Percentiles rank a stretch among this genome's conserved stretches.
phyloP scores from a whole-genome alignment of 2,329 filamentous ascomycete species.

The Falciphora oryzae region DNA sequence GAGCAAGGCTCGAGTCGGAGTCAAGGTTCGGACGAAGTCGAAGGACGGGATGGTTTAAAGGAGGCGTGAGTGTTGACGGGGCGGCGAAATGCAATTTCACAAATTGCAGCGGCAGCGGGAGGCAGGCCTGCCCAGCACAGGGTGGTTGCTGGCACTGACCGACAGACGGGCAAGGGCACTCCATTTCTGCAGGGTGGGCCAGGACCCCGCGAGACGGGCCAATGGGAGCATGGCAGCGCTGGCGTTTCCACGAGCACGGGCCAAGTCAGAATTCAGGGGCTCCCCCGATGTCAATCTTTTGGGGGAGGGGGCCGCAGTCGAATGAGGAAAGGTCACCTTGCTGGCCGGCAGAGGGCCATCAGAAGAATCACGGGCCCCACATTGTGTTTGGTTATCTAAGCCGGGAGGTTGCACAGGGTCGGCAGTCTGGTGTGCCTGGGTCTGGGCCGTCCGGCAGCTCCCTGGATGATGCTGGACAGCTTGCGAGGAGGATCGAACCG shows the following conservation, averaged over 20 bases:
- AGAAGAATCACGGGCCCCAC: neutral
- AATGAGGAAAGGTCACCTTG: neutral
- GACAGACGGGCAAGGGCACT: slow-evolving; percentile 1
- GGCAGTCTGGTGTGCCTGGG: neutral
- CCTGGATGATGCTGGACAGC: neutral
- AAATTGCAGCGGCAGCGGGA: slow-evolving; percentile 28
- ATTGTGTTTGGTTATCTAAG: neutral
- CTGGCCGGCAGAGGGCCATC: neutral
- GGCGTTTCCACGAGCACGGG: neutral
- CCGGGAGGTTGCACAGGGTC: neutral
- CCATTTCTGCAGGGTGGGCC: slow-evolving; percentile 3
- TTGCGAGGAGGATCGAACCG: neutral
- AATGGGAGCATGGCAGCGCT: neutral
- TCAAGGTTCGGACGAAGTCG: slow-evolving; percentile 9
- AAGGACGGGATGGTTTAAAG: slow-evolving; percentile 14
- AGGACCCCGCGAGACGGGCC: neutral
- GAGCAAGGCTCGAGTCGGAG: neutral
- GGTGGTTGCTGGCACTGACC: slow-evolving; percentile 7
- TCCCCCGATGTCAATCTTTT: neutral
- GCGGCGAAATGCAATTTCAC: slow-evolving; percentile 32
- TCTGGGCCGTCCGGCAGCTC: no score
- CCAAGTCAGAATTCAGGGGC: slow-evolving; percentile 10
- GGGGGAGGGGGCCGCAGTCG: neutral
- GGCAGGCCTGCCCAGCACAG: slow-evolving; percentile 7
- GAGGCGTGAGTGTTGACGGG: slow-evolving; percentile 18